Conservation (phyloP, 352 stramenopile species). For the Globisporangium middletonii region DNA sequence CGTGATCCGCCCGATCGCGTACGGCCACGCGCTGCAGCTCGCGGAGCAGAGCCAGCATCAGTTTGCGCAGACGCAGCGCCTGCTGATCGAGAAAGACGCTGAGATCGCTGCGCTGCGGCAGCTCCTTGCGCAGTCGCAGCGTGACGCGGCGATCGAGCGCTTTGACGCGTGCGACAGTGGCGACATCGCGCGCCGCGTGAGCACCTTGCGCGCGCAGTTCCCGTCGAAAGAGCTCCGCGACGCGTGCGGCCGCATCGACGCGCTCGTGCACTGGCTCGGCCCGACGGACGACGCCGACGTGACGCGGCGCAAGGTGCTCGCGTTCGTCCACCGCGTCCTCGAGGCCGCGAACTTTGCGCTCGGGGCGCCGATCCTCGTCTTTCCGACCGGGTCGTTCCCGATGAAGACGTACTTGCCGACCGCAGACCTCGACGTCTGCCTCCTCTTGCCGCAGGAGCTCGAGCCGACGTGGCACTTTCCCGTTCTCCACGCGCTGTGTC, state of each 20-base stretch:
- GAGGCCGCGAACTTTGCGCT: conserved; percentile 43
- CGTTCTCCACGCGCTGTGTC: conserved; percentile 78
- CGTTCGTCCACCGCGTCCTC: conserved; percentile 60
- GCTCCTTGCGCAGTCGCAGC: conserved; percentile 26
- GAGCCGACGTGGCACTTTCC: conserved; percentile 82
- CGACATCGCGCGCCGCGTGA: conserved; percentile 2
- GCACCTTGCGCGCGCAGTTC: conserved; percentile 28
- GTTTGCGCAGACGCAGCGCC: conserved; percentile 42
- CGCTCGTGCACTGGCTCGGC: conserved; percentile 58
- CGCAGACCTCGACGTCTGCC: conserved; percentile 80
- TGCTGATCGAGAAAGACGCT: conserved; percentile 59
- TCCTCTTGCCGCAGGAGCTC: conserved; percentile 74
- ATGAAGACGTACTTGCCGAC: conserved; percentile 90
- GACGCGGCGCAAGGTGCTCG: conserved; percentile 53
- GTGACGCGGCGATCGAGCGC: conserved; percentile 8
- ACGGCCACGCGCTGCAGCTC: conserved; percentile 57
- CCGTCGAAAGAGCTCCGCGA: conserved; percentile 24
- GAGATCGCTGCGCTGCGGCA: conserved; percentile 48
- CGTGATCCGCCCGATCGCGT: conserved; percentile 65
- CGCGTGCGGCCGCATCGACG: conserved; percentile 24
- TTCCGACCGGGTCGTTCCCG: conserved; percentile 79
- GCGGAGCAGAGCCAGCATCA: conserved; percentile 65
- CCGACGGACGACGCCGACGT: conserved; percentile 58
- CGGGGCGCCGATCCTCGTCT: conserved; percentile 41
- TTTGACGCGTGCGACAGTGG: conserved; percentile 6